Evolutionary conservation across 1,284 basidiomycete genomes (phyloP), one percentile per base, ranked within the genome.

Genomic region (Apiotrichum veenhuisii): DNA sequence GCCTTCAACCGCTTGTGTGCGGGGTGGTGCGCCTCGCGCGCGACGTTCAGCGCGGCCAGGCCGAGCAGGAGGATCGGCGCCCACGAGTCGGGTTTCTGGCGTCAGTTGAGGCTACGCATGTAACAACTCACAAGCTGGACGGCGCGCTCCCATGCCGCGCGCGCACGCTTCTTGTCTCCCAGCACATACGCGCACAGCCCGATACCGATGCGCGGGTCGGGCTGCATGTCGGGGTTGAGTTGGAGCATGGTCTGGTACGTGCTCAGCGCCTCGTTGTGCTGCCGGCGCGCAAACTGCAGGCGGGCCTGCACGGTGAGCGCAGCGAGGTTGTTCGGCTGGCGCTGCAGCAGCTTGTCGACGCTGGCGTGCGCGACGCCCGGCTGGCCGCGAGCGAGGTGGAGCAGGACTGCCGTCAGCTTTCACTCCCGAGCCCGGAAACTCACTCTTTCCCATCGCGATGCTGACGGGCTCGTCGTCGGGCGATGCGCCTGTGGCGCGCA

Each of bases 171-270:
- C 58, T 85, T 86, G 66, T 93, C 85, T 54, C 88, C 88, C 75
- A 95, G 80, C 12, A 87, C 83, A 88, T 89, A 96, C 20, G 91
- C 81, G 74, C 93, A 95, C 10, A 96, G 78, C 11, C 94, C 94
- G 38, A 97, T 90, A 18, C 93, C 93, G 63, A 96, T 88, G 17
- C 93, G 83, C 30, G 93, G 93, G 73, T 97, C 93, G 0, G 93
- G 94, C 23, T 82, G 78, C 75, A 88, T 89, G 15, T 82, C 77
- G 0, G 93, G 91, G 52, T 85, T 85, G 44, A 89, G 81, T 43
- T 82, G 79, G 17, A 97, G 81, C 15, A 93, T 85, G 55, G 86
- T 84, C 72, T 95, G 93, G 73, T 95, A 96, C 3, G 86, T 73
- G 63, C 86, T 85, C 20, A 96, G 81, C 0, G 93, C 86, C 48